phyloP scores from a whole-genome alignment of 352 stramenopile genomes.

The Phytophthora meadii region DNA sequence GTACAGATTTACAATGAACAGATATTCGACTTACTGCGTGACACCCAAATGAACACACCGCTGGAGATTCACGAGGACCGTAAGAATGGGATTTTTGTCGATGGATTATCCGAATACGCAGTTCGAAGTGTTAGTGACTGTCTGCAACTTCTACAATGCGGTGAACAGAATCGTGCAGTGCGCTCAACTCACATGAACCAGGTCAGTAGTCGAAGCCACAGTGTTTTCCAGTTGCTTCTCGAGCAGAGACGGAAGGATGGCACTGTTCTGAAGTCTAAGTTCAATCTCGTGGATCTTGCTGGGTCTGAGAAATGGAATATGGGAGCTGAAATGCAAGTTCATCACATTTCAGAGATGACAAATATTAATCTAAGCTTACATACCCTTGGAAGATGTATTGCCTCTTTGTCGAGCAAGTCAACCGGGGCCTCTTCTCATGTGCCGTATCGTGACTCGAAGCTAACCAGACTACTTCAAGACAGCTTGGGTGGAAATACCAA shows the following conservation, averaged over 20 bases:
- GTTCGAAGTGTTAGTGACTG: conserved; percentile 88
- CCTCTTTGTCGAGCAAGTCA: conserved; percentile 66
- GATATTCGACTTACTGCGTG: conserved; percentile 89
- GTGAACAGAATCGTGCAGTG: conserved; percentile 89
- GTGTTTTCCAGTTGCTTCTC: conserved; percentile 89
- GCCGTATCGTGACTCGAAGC: conserved; percentile 94
- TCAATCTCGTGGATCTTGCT: conserved; percentile 95
- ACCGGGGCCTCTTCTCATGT: conserved; percentile 63
- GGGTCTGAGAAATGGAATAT: conserved; percentile 95
- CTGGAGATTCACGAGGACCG: conserved; percentile 89
- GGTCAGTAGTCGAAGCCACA: conserved; percentile 90
- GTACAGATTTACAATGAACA: conserved; percentile 95
- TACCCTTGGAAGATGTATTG: conserved; percentile 91
- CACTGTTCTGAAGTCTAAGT: conserved; percentile 89
- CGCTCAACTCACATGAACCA: conserved; percentile 93
- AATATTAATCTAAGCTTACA: conserved; percentile 95
- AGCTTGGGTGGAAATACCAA: conserved; percentile 89
- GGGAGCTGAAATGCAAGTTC: conserved; percentile 78
- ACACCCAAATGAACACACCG: conserved; percentile 74
- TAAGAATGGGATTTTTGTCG: conserved; percentile 90
- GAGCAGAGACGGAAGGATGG: conserved; percentile 77
- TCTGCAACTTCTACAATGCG: conserved; percentile 81
- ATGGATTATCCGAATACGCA: conserved; percentile 92
- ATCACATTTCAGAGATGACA: conserved; percentile 93
- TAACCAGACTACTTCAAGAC: conserved; percentile 93